These are phyloP conservation scores for Scheffersomyces titani DNA, from an alignment of 1,139 yeast species.

Conservation along the genomic window DNA sequence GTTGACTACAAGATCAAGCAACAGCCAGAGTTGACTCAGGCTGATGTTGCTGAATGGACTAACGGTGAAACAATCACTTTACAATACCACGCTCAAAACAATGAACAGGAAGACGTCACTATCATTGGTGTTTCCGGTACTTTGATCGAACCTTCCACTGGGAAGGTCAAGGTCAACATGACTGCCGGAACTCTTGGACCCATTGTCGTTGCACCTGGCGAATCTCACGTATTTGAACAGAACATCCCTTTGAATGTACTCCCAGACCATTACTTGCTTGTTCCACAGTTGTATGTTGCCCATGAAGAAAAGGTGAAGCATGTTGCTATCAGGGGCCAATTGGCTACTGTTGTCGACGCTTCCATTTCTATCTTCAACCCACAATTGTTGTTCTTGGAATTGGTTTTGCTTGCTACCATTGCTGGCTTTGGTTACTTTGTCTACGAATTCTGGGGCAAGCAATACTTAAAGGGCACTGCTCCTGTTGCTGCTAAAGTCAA, in stretches of 20 bases:
- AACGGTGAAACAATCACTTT: constrained; percentile 61
- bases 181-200: constrained; percentile 72
- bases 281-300: constrained; percentile 60
- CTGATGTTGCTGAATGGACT: constrained; percentile 42
- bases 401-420: constrained; percentile 52
- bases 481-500: constrained; percentile 30
- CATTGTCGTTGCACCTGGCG: constrained; percentile 50
- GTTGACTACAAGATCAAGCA: constrained; percentile 46
- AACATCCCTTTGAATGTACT: constrained; percentile 55
- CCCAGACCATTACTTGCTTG: constrained; percentile 59
- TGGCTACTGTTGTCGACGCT: constrained; percentile 62
- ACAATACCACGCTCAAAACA: constrained; percentile 55
- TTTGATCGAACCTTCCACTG: constrained; percentile 57
- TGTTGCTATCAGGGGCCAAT: constrained; percentile 59
- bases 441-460: constrained; percentile 47
- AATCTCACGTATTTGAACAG: constrained; percentile 52
- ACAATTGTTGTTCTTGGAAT: constrained; percentile 63
- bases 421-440: constrained; percentile 50
- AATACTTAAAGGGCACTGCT: constrained; percentile 41
- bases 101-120: constrained; percentile 47
- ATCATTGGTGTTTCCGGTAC: constrained; percentile 78
- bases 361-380: constrained; percentile 74
- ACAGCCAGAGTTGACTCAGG: constrained; percentile 33
- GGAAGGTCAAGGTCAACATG: constrained; percentile 57
- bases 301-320: constrained; percentile 54